Percentiles rank a stretch among this genome's conserved stretches.
Conservation (phyloP, 257 asterid genomes). For the Sherardia arvensis region DNA sequence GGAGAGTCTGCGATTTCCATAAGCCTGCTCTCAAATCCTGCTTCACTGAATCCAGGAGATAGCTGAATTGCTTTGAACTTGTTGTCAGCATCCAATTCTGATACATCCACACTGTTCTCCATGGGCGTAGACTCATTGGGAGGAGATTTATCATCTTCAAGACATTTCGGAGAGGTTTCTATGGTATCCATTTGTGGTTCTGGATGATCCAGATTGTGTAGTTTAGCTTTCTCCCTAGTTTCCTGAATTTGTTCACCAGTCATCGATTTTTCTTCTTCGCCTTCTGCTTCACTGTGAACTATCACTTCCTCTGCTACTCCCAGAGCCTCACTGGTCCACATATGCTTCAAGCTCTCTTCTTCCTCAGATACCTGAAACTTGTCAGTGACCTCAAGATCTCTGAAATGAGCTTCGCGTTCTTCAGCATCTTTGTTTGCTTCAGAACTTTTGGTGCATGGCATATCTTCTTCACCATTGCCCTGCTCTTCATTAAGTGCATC, state of each 20-base stretch:
- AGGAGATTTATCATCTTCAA: slow-evolving; percentile 9
- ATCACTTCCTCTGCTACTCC: not conserved
- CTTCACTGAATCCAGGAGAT: slow-evolving; percentile 8
- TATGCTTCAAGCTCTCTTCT: not conserved
- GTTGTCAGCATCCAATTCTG: not conserved
- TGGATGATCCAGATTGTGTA: not conserved
- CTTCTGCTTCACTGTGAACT: slow-evolving; percentile 2
- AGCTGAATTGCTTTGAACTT: slow-evolving; percentile 5
- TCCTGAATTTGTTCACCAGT: slow-evolving; percentile 1
- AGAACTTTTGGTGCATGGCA: not conserved
- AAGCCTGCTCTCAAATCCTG: slow-evolving; percentile 4
- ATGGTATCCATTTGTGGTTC: slow-evolving; percentile 6
- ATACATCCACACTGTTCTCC: not conserved
- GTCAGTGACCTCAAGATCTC: not conserved
- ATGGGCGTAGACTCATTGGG: not conserved
- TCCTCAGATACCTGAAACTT: not conserved
- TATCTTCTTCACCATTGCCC: not conserved
- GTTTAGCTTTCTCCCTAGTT: slow-evolving; percentile 3
- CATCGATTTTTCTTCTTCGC: not conserved
- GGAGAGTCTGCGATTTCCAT: slow-evolving; percentile 3
- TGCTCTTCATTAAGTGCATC: slow-evolving; percentile 1
- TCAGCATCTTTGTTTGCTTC: not conserved
- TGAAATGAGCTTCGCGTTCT: not conserved
- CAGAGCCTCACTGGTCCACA: not conserved
- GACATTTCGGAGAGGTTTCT: not conserved